Percentiles rank a stretch among this genome's conserved stretches.
Evolutionary conservation across 2,329 filamentous ascomycete species (phyloP).

Genomic region (Laburnicola sp.): DNA sequence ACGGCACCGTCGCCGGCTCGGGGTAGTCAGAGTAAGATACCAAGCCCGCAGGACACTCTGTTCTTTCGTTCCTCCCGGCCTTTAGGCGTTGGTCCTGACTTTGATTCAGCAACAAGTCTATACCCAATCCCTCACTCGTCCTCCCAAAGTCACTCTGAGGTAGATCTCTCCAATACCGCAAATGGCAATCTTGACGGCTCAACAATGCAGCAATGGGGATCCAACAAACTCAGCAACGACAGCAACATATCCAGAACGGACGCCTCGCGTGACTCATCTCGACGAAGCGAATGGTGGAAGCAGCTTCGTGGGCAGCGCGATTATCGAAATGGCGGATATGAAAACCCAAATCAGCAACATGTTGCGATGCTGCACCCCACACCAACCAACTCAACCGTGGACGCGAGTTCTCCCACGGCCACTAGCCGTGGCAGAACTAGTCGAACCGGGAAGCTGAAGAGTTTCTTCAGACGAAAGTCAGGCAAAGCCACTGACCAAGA

Average conservation of each 20-base stretch:
- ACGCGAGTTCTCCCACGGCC: conserved; percentile 25
- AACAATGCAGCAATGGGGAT: conserved; percentile 38
- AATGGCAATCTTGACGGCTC: conserved; percentile 41
- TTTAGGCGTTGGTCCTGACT: conserved; percentile 17
- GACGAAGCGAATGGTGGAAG: conserved; percentile 39
- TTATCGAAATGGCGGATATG: conserved; percentile 35
- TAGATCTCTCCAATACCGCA: conserved; percentile 35
- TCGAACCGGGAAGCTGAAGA: conserved; percentile 40
- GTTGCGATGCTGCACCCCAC: conserved; percentile 30
- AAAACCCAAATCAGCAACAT: conserved; percentile 27
- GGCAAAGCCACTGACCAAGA: conserved; percentile 33
- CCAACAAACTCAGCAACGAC: conserved; percentile 36
- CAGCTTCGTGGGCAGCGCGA: conserved; percentile 33
- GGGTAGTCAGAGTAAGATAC: conserved; percentile 39
- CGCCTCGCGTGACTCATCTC: conserved; percentile 33
- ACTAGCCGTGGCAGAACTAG: conserved; percentile 33
- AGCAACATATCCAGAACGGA: conserved; percentile 36
- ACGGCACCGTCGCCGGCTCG: conserved; percentile 42
- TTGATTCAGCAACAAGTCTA: conserved; percentile 31
- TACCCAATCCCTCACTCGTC: conserved; percentile 36
- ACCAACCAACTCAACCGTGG: conserved; percentile 26
- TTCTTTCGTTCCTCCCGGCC: conserved; percentile 15
- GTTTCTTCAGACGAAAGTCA: conserved; percentile 42
- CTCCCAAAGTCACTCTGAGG: conserved; percentile 41
- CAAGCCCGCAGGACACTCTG: conserved; percentile 15